phyloP scores from a whole-genome alignment of 139 green algal genomes.

The Chlorella vulgaris region DNA sequence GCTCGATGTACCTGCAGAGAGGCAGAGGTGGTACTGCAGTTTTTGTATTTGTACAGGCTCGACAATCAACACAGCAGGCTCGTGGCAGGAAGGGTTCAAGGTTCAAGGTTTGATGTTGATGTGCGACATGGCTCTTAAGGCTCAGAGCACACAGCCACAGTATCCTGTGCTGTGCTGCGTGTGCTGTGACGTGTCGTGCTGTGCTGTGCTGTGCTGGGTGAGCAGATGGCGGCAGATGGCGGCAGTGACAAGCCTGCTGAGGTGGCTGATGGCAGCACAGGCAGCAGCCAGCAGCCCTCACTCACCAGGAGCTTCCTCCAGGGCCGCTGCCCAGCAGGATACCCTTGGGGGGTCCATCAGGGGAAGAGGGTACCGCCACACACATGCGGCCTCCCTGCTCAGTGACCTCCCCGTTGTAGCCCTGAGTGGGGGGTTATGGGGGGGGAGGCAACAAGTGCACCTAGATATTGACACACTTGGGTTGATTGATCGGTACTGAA shows the following conservation, averaged over 20 bases:
- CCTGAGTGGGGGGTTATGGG: background rate
- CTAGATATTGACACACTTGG: no score
- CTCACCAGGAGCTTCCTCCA: constrained; percentile 35
- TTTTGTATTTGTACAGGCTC: background rate
- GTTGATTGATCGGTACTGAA: no score
- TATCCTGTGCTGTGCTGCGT: no score
- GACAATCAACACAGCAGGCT: background rate
- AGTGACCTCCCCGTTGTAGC: constrained; percentile 67
- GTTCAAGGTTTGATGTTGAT: no score
- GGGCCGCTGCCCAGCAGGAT: constrained; percentile 66
- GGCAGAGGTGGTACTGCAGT: background rate
- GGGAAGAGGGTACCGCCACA: constrained; percentile 56
- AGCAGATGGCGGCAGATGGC: no score
- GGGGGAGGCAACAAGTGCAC: background rate
- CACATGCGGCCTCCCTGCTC: constrained; percentile 72
- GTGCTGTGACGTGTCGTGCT: no score
- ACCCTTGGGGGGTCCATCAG: constrained; percentile 35
- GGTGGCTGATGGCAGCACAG: no score
- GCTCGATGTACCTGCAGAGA: constrained; percentile 68
- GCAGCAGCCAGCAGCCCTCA: background rate
- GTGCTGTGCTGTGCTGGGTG: no score
- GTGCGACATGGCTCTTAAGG: no score
- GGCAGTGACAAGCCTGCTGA: no score
- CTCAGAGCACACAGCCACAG: no score
- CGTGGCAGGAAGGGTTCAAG: no score